Evolutionary conservation across 257 asterid genomes (phyloP), one percentile per base, ranked within the genome.

Genomic region (Jasminum sambac): DNA sequence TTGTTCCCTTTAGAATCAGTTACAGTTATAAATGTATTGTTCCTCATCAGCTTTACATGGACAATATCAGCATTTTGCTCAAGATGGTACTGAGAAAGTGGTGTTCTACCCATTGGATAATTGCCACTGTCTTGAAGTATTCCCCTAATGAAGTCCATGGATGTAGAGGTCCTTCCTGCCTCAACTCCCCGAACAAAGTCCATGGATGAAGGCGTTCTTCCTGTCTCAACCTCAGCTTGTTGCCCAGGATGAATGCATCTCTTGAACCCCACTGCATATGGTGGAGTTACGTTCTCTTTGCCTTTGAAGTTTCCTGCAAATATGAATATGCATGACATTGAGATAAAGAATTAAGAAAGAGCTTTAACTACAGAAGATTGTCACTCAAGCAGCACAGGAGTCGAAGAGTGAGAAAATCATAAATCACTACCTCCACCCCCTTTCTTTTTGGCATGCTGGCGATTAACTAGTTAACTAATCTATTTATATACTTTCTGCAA

Each of bases 21-120:
- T 26, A 95, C 64, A 0, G 96, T 91, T 34, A 89, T 86, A 64
- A 89, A 88, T 13, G 96, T 86, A 63, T 95, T 95, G 75, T 95
- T 95, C 36, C 95, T 86, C 71, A 88, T 85, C 78, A 95, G 78
- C 87, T 87, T 95, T 41, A 94, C 87, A 76, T 92, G 99, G 64
- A 95, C 94, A 24, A 91, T 66, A 78, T 91, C 99, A 52, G 96
- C 90, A 84, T 91, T 86, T 17, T 88, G 50, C 86, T 95, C 99
- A 0, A 82, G 26, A 24, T 62, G 82, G 40, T 67, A 34, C 48
- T 59, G 84, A 11, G 76, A 12, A 39, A 26, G 11, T 25, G 72
- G 66, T 38, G 48, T 23, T 36, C 79, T 74, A 25, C 71, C 68
- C 9, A 23, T 64, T 2, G 14, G 4, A 60, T 34, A 43, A 24